Base-by-base conservation (phyloP, 257 asterid species). In the Przewalskia tangutica region DNA sequence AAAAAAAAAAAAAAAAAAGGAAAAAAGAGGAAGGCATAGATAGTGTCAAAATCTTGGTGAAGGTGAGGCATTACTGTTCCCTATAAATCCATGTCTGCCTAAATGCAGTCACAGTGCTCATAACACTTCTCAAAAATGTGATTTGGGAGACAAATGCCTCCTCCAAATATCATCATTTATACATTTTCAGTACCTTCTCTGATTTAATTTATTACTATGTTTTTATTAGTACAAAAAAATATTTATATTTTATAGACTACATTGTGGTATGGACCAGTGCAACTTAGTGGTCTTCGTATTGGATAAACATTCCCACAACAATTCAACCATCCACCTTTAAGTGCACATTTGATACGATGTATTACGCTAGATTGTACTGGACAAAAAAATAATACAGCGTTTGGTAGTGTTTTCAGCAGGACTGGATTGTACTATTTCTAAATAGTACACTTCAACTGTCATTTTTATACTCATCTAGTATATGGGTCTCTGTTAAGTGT, bases 71-170 rank as follows among this genome's bases (percentile, higher is more conserved):
- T 13, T 38, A 81, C 54, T 40, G 65, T 70, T 87, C 83, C 86
- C 90, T 48, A 83, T 77, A 85, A 82, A 75, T 60, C 81, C 64
- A 79, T 87, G 90, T 84, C 89, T 80, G 80, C 81, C 82, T 38
- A 59, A 64, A 64, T 60, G 85, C 81, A 63, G 88, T 82, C 86
- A 89, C 83, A 48, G 78, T 51, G 59, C 63, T 40, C 68, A 62
- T 66, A n/a, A 42, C 16, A 83, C 46, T 77, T 77, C 64, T 80
- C 53, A 54, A 81, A 23, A 58, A 50, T 76, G 68, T 77, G 78
- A 83, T 82, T 76, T 77, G 59, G 90, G 90, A 86, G 90, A 87
- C 89, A 83, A 54, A 48, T 70, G 44, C 64, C 76, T 60, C 66
- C 42, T 54, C 13, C 11, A 67, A 67, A 38, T 27, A 63, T 67